Conservation (phyloP, 1,284 basidiomycete species). For the Apiotrichum sp. region DNA sequence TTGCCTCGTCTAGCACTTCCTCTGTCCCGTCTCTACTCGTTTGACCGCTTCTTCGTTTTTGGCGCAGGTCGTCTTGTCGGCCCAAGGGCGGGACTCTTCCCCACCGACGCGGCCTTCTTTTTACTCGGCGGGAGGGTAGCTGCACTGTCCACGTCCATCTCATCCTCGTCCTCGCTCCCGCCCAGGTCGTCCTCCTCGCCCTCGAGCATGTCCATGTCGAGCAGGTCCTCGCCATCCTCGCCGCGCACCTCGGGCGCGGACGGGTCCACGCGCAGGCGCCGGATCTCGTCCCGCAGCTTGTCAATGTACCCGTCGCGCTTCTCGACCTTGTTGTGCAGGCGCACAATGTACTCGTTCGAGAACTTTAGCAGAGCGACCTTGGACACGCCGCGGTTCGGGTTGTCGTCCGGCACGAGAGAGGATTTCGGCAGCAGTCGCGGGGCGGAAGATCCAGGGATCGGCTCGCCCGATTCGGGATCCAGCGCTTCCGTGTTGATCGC, state of each 20-base stretch:
- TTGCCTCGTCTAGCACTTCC: neutral
- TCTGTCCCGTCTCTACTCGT: neutral
- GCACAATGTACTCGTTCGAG: conserved; percentile 77
- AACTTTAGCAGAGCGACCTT: conserved; percentile 88
- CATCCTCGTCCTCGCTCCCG: conserved; percentile 35
- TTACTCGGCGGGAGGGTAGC: neutral
- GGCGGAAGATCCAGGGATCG: conserved; percentile 75
- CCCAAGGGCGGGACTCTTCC: conserved; percentile 6
- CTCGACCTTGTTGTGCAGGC: conserved; percentile 69
- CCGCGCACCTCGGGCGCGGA: conserved; percentile 25
- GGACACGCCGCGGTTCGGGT: conserved; percentile 89
- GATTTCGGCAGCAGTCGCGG: conserved; percentile 74
- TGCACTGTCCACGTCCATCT: conserved; percentile 28
- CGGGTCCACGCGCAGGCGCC: conserved; percentile 52
- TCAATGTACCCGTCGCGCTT: conserved; percentile 76
- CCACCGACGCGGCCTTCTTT: neutral
- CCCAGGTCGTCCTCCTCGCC: conserved; percentile 32
- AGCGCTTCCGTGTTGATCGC: conserved; percentile 64
- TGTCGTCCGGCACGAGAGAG: conserved; percentile 63
- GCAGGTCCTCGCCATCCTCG: conserved; percentile 35
- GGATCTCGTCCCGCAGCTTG: conserved; percentile 62
- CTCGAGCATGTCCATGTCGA: conserved; percentile 37
- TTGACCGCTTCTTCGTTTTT: neutral
- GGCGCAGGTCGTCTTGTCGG: neutral
- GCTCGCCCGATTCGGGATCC: conserved; percentile 60